phyloP scores from a whole-genome alignment of 495 filamentous ascomycete genomes.

The Neurospora cerealis region DNA sequence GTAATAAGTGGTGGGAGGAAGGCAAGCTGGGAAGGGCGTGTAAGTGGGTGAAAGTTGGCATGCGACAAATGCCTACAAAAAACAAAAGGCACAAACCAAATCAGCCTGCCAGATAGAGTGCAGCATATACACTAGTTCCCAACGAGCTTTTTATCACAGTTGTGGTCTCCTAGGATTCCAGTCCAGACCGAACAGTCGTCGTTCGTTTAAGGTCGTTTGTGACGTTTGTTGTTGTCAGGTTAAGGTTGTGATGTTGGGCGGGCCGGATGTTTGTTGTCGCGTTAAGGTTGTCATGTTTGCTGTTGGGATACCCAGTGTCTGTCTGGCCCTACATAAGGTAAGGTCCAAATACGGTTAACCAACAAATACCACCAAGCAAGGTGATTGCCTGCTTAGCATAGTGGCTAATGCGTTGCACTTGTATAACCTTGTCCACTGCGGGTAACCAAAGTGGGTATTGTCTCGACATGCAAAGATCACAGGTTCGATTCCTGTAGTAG shows the following conservation, averaged over 20 bases:
- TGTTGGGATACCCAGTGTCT: background rate
- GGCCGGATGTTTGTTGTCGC: background rate
- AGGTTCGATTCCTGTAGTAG: slow-evolving; percentile 24
- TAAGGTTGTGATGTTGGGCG: too few relatives aligned
- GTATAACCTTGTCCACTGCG: slow-evolving; percentile 12
- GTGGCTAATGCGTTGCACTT: slow-evolving; percentile 27
- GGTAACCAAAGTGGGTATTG: background rate
- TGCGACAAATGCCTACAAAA: background rate
- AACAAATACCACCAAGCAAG: background rate
- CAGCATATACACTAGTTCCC: too few relatives aligned
- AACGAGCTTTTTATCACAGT: too few relatives aligned
- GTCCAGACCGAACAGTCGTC: too few relatives aligned
- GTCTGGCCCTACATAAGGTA: background rate
- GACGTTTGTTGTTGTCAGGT: too few relatives aligned
- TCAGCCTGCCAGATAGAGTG: too few relatives aligned
- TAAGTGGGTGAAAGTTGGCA: background rate
- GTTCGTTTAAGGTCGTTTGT: too few relatives aligned
- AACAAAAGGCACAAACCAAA: too few relatives aligned
- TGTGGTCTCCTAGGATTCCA: too few relatives aligned
- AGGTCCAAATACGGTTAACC: background rate
- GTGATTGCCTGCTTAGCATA: slow-evolving; percentile 19
- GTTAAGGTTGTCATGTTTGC: too few relatives aligned
- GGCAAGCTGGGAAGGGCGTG: background rate
- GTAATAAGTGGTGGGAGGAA: background rate
- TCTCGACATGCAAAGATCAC: slow-evolving; percentile 21